A percentile compares a stretch with the other conserved stretches of the same genome.
Evolutionary conservation across 352 stramenopile genomes (phyloP).

Genomic region (Phytopythium sindhum): DNA sequence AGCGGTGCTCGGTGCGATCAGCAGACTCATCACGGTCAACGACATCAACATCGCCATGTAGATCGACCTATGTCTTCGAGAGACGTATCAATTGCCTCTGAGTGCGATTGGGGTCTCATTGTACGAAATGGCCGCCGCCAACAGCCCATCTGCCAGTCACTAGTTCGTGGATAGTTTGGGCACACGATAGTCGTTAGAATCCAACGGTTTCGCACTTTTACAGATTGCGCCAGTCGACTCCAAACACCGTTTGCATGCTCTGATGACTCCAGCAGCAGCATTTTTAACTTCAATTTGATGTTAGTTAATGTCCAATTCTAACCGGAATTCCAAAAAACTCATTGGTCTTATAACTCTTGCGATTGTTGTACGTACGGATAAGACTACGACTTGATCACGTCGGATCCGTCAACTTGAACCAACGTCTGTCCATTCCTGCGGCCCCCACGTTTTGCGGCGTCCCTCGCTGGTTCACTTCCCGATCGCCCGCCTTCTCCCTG

Average conservation of each 20-base stretch:
- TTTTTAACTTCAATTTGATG: background rate
- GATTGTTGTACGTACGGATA: background rate
- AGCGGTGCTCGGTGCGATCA: background rate
- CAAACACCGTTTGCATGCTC: too few species aligned
- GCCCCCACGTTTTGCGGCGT: background rate
- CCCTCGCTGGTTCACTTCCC: background rate
- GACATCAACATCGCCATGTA: background rate
- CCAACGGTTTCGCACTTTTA: too few species aligned
- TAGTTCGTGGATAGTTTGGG: too few species aligned
- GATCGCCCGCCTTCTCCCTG: background rate
- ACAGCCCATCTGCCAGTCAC: too few species aligned
- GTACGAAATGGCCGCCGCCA: too few species aligned
- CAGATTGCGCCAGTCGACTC: too few species aligned
- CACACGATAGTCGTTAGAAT: too few species aligned
- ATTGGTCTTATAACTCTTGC: background rate
- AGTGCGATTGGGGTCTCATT: too few species aligned
- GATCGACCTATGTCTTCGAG: too few species aligned
- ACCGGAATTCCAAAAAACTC: background rate
- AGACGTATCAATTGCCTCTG: too few species aligned
- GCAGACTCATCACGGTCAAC: background rate
- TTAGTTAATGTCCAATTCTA: constrained; percentile 4
- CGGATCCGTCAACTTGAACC: constrained; percentile 9
- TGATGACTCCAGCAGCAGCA: too few species aligned
- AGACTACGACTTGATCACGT: too few species aligned
- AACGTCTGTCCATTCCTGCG: background rate